Percentiles rank a stretch among this genome's conserved stretches.
Evolutionary conservation across 2,329 filamentous ascomycete genomes (phyloP).

Genomic region (Diaporthe citrichinensis): DNA sequence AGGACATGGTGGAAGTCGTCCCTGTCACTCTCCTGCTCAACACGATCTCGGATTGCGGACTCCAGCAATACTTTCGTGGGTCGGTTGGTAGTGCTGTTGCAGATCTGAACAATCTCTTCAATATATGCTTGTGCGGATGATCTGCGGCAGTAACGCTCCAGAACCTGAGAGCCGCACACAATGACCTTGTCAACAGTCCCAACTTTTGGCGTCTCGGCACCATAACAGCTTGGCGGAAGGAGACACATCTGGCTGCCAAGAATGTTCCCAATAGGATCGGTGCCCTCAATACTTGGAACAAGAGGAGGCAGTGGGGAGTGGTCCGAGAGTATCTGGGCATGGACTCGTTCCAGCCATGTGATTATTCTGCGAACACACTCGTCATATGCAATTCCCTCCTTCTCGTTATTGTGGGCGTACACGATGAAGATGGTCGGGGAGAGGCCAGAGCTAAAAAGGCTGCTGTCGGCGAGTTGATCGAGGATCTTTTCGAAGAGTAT

Average conservation of each 20-base stretch:
- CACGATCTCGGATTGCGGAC: background rate
- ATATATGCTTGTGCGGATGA: background rate
- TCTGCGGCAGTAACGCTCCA: background rate
- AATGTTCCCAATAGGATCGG: background rate
- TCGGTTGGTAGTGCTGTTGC: rapidly evolving
- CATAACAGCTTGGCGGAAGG: background rate
- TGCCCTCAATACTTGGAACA: background rate
- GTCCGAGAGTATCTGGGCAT: background rate
- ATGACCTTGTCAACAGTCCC: slow-evolving; percentile 6
- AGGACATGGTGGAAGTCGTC: background rate
- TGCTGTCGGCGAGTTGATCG: background rate
- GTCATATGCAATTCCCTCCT: background rate
- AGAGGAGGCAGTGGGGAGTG: background rate
- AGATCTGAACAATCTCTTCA: background rate
- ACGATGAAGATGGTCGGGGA: slow-evolving; percentile 9
- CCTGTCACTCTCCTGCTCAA: background rate
- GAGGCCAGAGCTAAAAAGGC: background rate
- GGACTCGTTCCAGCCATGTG: background rate
- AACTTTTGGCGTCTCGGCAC: background rate
- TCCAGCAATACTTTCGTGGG: background rate
- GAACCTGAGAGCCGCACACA: slow-evolving; percentile 3
- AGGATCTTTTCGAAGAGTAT: background rate
- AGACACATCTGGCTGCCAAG: slow-evolving; percentile 4
- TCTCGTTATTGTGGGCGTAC: background rate
- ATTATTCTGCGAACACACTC: background rate